Evolutionary conservation across 2,329 filamentous ascomycete species (phyloP).

Genomic region (Xylariaceae sp.): DNA sequence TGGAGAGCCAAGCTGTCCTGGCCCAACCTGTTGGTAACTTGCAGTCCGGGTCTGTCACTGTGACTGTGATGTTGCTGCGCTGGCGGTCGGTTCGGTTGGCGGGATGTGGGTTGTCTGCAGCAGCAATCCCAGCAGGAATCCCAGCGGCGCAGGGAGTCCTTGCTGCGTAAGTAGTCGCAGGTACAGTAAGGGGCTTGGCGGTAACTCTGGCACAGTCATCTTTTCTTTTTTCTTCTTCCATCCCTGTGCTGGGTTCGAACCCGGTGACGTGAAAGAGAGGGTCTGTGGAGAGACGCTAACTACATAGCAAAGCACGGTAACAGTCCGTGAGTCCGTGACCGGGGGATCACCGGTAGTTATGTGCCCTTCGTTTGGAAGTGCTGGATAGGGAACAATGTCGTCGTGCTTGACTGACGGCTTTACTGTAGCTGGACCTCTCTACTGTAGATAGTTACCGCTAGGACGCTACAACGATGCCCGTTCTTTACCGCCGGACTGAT

Average conservation of each 20-base stretch:
- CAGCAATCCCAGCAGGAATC: no score
- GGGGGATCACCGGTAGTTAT: no score
- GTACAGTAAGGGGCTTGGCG: not conserved
- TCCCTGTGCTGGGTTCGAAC: not conserved
- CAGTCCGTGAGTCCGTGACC: no score
- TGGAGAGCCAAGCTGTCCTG: not conserved
- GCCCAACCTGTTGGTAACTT: not conserved
- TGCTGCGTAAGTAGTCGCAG: not conserved
- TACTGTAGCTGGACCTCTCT: not conserved
- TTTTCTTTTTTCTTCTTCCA: not conserved
- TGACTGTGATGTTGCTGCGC: not conserved
- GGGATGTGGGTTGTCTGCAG: not conserved
- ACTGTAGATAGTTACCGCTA: no score
- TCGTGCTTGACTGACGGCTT: no score
- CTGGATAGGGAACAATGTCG: no score
- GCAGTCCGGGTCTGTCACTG: not conserved
- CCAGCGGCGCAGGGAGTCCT: no score
- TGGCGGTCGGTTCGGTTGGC: not conserved
- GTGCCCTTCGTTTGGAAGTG: not conserved
- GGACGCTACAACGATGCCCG: not conserved
- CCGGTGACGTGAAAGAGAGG: not conserved
- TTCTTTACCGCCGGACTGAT: not conserved
- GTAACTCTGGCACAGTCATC: slow-evolving; percentile 1
- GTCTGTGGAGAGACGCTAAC: not conserved
- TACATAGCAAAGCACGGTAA: no score